Conservation (phyloP, 2,329 filamentous ascomycete genomes). For the Parastagonospora avenae region DNA sequence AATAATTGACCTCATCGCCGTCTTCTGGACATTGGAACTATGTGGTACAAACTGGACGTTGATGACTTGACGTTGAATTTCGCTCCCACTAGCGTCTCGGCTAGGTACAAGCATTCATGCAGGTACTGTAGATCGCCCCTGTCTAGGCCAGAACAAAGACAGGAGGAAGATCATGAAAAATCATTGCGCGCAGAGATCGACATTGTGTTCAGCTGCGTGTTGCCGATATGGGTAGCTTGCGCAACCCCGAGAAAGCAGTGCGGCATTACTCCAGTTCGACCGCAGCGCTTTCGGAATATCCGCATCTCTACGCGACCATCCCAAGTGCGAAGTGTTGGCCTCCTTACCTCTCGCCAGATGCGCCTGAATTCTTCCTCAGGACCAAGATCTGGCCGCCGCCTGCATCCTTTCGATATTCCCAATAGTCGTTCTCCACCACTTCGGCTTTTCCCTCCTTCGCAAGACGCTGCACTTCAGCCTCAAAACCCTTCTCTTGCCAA, state of each 20-base stretch:
- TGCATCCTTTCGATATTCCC: slow-evolving; percentile 36
- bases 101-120: too few species aligned
- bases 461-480: slow-evolving; percentile 51
- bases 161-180: not conserved
- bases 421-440: slow-evolving; percentile 40
- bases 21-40: too few species aligned
- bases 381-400: slow-evolving; percentile 24
- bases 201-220: too few species aligned
- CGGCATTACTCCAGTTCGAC: not conserved
- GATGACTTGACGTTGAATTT: too few species aligned
- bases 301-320: not conserved
- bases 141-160: too few species aligned
- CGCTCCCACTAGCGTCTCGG: too few species aligned
- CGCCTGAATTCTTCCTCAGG: slow-evolving; percentile 5
- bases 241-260: too few species aligned
- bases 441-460: slow-evolving; percentile 41
- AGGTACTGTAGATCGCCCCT: too few species aligned
- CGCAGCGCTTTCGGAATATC: not conserved
- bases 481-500: slow-evolving; percentile 57
- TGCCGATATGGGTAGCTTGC: too few species aligned
- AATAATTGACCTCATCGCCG: too few species aligned
- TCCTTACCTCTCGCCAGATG: not conserved
- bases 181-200: not conserved
- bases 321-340: too few species aligned
- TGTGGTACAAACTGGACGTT: too few species aligned